These are phyloP conservation scores for Auriscalpium orientale DNA, from an alignment of 768 basidiomycete species.

Conservation along the genomic window DNA sequence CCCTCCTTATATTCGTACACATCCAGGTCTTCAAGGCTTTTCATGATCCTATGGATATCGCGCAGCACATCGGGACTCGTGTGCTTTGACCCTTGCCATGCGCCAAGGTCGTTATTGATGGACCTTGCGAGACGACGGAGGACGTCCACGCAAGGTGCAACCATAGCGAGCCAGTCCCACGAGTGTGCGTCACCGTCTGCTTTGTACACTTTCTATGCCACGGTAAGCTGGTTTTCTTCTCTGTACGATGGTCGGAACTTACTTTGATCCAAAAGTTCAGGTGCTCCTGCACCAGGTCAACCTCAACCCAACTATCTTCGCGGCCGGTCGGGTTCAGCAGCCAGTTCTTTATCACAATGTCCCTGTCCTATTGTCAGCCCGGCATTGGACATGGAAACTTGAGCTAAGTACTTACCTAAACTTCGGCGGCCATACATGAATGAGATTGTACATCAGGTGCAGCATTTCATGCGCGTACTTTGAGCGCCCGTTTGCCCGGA, in stretches of 20 bases:
- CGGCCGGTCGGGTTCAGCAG: slow-evolving; percentile 22
- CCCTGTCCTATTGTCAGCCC: slow-evolving; percentile 5
- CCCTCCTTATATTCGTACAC: no score
- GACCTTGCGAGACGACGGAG: slow-evolving; percentile 5
- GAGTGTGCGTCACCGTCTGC: slow-evolving; percentile 26
- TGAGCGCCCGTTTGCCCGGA: slow-evolving; percentile 20
- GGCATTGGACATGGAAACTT: background rate
- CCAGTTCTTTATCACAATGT: slow-evolving; percentile 27
- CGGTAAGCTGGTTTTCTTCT: no score
- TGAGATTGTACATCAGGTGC: slow-evolving; percentile 10
- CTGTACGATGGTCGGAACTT: background rate
- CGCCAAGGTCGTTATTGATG: no score
- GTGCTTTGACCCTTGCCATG: no score
- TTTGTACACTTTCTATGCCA: slow-evolving; percentile 18
- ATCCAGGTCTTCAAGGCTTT: no score
- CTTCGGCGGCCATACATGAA: slow-evolving; percentile 11
- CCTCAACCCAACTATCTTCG: slow-evolving; percentile 16
- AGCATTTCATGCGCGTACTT: slow-evolving; percentile 22
- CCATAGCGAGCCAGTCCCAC: slow-evolving; percentile 27
- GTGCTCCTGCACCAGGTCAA: slow-evolving; percentile 16
- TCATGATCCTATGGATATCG: no score
- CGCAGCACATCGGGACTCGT: no score
- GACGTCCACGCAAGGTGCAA: slow-evolving; percentile 24
- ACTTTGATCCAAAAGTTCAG: slow-evolving; percentile 27
- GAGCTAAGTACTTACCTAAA: slow-evolving; percentile 1